Evolutionary conservation across 2,329 filamentous ascomycete species (phyloP).

Genomic region (Zymoseptoria passerinii): DNA sequence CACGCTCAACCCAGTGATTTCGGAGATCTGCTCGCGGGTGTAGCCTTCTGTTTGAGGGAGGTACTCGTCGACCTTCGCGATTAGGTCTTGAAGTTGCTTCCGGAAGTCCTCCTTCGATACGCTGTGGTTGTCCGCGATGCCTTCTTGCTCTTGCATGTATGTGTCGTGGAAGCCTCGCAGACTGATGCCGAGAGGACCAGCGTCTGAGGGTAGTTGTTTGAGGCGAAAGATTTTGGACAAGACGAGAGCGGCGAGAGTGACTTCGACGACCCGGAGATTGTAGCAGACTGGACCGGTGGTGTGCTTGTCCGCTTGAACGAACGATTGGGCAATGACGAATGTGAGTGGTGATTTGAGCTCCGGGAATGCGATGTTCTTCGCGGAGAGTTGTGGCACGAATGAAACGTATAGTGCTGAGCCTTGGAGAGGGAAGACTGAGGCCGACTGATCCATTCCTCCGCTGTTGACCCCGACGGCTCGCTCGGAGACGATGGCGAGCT

Average conservation of each 20-base stretch:
- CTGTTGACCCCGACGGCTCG: slow-evolving; percentile 92
- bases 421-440: slow-evolving; percentile 83
- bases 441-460: slow-evolving; percentile 95
- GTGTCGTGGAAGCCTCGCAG: slow-evolving; percentile 80
- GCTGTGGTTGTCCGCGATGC: slow-evolving; percentile 41
- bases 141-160: slow-evolving; percentile 55
- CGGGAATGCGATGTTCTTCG: slow-evolving; percentile 72
- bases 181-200: slow-evolving; percentile 72
- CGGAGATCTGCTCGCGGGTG: slow-evolving; percentile 74
- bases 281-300: slow-evolving; percentile 90
- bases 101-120: slow-evolving; percentile 38
- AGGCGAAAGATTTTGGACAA: slow-evolving; percentile 52
- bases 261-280: slow-evolving; percentile 94
- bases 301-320: slow-evolving; percentile 89
- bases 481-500: slow-evolving; percentile 91
- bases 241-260: slow-evolving; percentile 71
- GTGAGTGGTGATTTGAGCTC: slow-evolving; percentile 71
- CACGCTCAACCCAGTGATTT: slow-evolving; percentile 59
- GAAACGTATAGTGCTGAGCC: slow-evolving; percentile 84
- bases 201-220: slow-evolving; percentile 63
- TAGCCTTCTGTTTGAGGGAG: slow-evolving; percentile 76
- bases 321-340: slow-evolving; percentile 91
- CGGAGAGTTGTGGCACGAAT: slow-evolving; percentile 72
- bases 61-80: slow-evolving; percentile 61
- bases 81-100: slow-evolving; percentile 63